phyloP scores from a whole-genome alignment of 2,329 filamentous ascomycete species.

The Sclerotinia spermophila region DNA sequence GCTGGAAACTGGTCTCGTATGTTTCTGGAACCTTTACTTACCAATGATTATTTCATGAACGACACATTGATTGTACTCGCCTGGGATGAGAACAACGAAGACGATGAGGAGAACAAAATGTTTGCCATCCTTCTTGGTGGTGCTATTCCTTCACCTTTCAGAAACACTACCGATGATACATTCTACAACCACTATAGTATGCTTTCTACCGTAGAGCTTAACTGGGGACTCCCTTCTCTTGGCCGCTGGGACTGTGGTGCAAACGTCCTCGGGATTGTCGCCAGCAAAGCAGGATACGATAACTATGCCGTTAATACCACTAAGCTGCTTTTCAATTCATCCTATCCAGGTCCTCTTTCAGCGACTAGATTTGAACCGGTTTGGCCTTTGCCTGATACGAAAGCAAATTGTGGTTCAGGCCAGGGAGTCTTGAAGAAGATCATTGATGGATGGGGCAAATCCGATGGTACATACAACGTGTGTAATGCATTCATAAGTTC shows the following conservation, averaged over 20 bases:
- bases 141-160: conserved; percentile 44
- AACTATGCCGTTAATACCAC: conserved; percentile 34
- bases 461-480: conserved; percentile 22
- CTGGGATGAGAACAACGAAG: conserved; percentile 53
- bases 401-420: conserved; percentile 24
- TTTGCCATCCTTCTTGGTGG: conserved; percentile 52
- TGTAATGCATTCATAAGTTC: neutral
- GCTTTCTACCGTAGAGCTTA: conserved; percentile 39
- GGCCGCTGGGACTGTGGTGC: conserved; percentile 41
- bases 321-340: conserved; percentile 43
- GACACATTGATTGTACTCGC: conserved; percentile 53
- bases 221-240: conserved; percentile 42
- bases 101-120: conserved; percentile 49
- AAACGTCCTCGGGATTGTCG: conserved; percentile 32
- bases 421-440: conserved; percentile 22
- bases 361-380: conserved; percentile 27
- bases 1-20: conserved; percentile 48
- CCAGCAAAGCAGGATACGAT: conserved; percentile 28
- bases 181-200: conserved; percentile 46
- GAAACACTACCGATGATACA: conserved; percentile 48
- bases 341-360: conserved; percentile 40
- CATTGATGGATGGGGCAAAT: conserved; percentile 23
- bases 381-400: conserved; percentile 28
- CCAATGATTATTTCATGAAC: conserved; percentile 48
- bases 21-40: conserved; percentile 51